Conservation (phyloP, 441 rosid species). For the Mallotus japonicus region DNA sequence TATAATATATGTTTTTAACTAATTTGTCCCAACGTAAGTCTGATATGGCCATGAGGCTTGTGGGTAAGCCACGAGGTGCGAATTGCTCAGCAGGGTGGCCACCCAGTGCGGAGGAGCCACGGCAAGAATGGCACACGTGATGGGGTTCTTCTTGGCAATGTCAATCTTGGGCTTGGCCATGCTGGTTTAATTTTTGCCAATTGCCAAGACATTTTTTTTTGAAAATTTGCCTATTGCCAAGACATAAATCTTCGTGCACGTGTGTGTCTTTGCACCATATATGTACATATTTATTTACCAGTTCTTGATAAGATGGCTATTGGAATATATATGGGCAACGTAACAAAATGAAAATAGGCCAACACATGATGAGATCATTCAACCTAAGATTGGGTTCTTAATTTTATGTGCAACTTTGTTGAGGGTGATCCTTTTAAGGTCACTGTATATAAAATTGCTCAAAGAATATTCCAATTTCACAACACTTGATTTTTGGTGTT, state of each 20-base stretch:
- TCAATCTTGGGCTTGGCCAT: too few species aligned
- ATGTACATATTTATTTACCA: too few species aligned
- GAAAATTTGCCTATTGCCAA: too few species aligned
- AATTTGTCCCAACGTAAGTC: too few species aligned
- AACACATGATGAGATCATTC: neutral
- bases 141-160: neutral
- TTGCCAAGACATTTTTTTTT: neutral
- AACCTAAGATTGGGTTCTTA: neutral
- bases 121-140: neutral
- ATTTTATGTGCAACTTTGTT: too few species aligned
- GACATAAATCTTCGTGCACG: neutral
- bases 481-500: too few species aligned
- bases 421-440: neutral
- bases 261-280: neutral
- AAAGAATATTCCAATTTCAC: too few species aligned
- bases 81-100: neutral
- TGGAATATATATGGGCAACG: neutral
- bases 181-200: neutral
- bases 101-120: neutral
- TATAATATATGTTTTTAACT: too few species aligned
- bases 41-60: neutral
- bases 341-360: neutral
- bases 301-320: too few species aligned
- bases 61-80: neutral
- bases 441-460: too few species aligned